A percentile compares a stretch with the other conserved stretches of the same genome.
These are phyloP conservation scores for Candida hispaniensis DNA, from an alignment of 805 yeast genomes.

Conservation along the genomic window DNA sequence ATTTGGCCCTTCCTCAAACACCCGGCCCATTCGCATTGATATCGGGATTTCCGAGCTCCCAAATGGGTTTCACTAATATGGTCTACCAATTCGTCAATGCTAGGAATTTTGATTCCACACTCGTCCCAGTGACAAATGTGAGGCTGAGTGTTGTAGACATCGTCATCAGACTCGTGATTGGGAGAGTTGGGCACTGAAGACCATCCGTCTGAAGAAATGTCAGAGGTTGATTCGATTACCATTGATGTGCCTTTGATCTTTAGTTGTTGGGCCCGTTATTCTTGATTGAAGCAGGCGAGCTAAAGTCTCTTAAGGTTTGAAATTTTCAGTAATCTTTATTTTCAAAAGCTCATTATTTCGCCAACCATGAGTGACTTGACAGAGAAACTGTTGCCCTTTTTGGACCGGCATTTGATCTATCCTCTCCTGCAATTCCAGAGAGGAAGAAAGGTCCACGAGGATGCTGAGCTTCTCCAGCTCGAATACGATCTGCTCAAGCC, in stretches of 20 bases:
- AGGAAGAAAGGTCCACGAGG: slow-evolving; percentile 36
- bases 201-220: slow-evolving; percentile 14
- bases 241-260: no score
- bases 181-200: slow-evolving; percentile 19
- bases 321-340: no score
- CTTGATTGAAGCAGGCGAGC: no score
- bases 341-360: no score
- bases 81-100: slow-evolving; percentile 32
- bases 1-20: slow-evolving; percentile 43
- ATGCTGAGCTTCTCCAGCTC: slow-evolving; percentile 36
- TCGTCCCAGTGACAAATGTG: slow-evolving; percentile 33
- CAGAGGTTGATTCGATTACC: slow-evolving; percentile 5
- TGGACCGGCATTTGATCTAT: slow-evolving; percentile 51
- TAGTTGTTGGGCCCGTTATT: no score
- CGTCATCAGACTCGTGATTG: slow-evolving; percentile 19
- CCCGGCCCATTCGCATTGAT: slow-evolving; percentile 51
- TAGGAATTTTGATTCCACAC: slow-evolving; percentile 28
- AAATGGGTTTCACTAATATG: slow-evolving; percentile 36
- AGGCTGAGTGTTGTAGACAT: slow-evolving; percentile 21
- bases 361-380: no score
- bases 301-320: no score
- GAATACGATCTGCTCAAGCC: slow-evolving; percentile 46
- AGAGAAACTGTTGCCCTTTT: slow-evolving; percentile 42
- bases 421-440: slow-evolving; percentile 42
- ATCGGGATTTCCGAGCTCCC: slow-evolving; percentile 30